These are phyloP conservation scores for Adansonia grandidieri DNA, from an alignment of 441 rosid species.

Conservation along the genomic window DNA sequence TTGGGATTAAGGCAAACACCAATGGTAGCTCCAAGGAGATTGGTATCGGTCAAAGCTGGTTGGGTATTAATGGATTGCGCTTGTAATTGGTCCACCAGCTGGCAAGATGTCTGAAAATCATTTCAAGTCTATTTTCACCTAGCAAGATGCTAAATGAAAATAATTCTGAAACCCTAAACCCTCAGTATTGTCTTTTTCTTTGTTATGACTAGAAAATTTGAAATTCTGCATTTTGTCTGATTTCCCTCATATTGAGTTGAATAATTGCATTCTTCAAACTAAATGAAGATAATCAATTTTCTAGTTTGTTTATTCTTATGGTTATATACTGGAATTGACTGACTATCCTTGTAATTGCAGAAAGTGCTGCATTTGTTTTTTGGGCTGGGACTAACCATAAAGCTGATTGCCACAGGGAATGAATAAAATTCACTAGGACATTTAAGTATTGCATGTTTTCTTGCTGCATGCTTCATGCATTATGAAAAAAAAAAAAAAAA, in stretches of 20 bases:
- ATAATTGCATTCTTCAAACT: conserved; percentile 14
- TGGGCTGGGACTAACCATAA: not conserved
- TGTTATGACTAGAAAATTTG: not conserved
- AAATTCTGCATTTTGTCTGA: not conserved
- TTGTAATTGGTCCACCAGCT: not conserved
- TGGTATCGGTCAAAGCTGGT: not conserved
- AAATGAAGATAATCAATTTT: not conserved
- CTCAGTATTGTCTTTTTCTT: not conserved
- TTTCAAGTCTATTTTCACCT: not conserved
- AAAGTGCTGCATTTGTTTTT: conserved; percentile 10
- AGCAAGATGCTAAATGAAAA: conserved; percentile 1
- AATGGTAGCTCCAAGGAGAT: not conserved
- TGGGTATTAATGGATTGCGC: not conserved
- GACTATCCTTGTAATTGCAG: conserved; percentile 28
- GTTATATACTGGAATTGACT: conserved; percentile 23
- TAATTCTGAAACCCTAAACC: not conserved
- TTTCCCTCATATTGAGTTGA: not conserved
- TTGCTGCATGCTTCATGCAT: not conserved
- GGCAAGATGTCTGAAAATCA: not conserved
- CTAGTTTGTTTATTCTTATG: not conserved
- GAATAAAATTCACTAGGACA: conserved; percentile 10
- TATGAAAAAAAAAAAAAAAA: not conserved
- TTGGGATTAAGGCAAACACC: not conserved
- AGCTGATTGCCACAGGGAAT: conserved; percentile 7
- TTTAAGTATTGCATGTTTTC: not conserved